These are phyloP conservation scores for Cryphonectria parasitica DNA, from an alignment of 2,329 filamentous ascomycete genomes.

Conservation along the genomic window DNA sequence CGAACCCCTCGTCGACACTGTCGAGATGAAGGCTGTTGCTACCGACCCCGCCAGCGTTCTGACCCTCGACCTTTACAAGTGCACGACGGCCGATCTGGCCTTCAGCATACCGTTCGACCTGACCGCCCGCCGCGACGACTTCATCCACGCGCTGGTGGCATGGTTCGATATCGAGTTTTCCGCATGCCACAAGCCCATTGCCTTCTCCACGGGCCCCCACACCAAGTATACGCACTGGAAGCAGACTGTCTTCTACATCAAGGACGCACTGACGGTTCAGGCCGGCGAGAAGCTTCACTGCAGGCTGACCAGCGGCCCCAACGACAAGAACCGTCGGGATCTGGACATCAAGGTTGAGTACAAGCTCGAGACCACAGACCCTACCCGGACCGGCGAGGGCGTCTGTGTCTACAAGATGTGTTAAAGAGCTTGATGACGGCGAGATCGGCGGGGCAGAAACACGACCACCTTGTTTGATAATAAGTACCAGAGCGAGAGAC, in stretches of 20 bases:
- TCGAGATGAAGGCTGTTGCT: conserved; percentile 95
- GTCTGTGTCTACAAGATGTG: conserved; percentile 81
- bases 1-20: conserved; percentile 95
- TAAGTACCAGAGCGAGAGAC: background rate
- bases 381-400: conserved; percentile 69
- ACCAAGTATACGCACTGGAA: conserved; percentile 99
- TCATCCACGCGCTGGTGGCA: conserved; percentile 92
- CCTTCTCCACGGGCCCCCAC: conserved; percentile 95
- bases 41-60: conserved; percentile 87
- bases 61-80: conserved; percentile 91
- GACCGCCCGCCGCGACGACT: conserved; percentile 81
- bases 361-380: conserved; percentile 76
- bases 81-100: conserved; percentile 79
- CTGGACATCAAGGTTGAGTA: conserved; percentile 90
- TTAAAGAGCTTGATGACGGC: conserved; percentile 41
- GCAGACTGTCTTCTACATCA: conserved; percentile 98
- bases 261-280: conserved; percentile 90
- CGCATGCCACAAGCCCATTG: conserved; percentile 96
- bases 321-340: conserved; percentile 91
- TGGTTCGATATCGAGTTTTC: conserved; percentile 99
- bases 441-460: background rate
- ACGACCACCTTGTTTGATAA: background rate
- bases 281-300: conserved; percentile 80
- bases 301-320: conserved; percentile 80
- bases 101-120: conserved; percentile 82